Evolutionary conservation across 2,329 filamentous ascomycete genomes (phyloP), one percentile per base, ranked within the genome.

Genomic region (Venturia nashicola): DNA sequence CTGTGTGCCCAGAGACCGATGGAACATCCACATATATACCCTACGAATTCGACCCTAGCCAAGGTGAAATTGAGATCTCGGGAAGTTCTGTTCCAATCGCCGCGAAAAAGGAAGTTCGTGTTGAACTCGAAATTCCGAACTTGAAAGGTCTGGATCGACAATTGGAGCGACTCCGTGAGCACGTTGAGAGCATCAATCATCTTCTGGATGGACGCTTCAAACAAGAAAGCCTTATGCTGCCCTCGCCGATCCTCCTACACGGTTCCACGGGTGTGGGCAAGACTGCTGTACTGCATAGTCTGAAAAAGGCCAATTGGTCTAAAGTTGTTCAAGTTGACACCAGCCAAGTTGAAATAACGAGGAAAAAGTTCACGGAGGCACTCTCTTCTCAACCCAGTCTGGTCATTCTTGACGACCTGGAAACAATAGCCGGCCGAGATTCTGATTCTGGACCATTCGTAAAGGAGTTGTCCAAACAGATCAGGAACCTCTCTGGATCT

Each of bases 251-350:
- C 43, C 80, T 94, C 32, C 79, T 97, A 5, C 87, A 95, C 72
- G 93, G 93, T 16, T 86, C 89, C 20, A 84, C 63, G 1, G 63
- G 62, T 12, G 95, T 90, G 0, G 93, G 93, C 32, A 97, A 97
- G 76, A 88, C 85, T 0, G 81, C 88, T 67, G 78, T 97, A 0
- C 77, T 97, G 1, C 74, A 87, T 18, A 82, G 83, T 40, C 79
- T 97, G 23, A 83, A 86, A 9, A 67, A 73, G 40, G 83, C 85
- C 0, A 82, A 81, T 65, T 96, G 91, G 89, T 84, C 83, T 27
- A 83, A 83, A 48, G 84, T 91, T 0, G 82, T 88, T 67, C 81
- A 78, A 63, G 77, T 92, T 63, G 78, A 82, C 63, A 65, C 70
- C 48, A 71, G 73, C 40, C 76, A 78, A 44, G 75, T 74, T 43